Evolutionary conservation across 208 protist genomes (phyloP), one percentile per base, ranked within the genome.

Genomic region (Sergeia podlipaevii): DNA sequence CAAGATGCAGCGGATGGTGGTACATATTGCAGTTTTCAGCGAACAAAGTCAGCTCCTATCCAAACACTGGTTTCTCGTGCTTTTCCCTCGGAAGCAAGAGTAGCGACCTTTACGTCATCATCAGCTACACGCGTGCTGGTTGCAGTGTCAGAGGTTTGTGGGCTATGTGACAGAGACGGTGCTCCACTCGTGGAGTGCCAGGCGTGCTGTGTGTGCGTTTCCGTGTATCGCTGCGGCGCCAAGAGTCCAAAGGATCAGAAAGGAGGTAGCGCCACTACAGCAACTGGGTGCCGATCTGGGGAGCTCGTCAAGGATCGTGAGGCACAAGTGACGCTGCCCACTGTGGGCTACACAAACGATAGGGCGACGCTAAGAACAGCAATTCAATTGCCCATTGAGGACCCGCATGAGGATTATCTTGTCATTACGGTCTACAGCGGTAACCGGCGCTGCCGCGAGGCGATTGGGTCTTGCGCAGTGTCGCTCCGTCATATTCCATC

Each of bases 401-500:
- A 54, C 48, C 29, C 43, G 34, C 7, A n/a, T 26, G 42, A 20
- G 42, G 42, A 55, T 23, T 55, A 26, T 23, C 49, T 55, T n/a
- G 48, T 38, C 3, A 3, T 65, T 7, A 48, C 38, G 28, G 47
- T 65, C 13, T 47, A 37, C 37, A 33, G 32, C 0, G 58, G 58
- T 29, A 56, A 57, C 30, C 30, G 37, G n/a, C 6, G 18, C 5
- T 56, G 47, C 29, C 15, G 44, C 42, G 20, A 30, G 17, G 58
- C 50, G 2, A 41, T 65, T 13, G 58, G 58, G 20, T 20, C 33
- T 0, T 65, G 58, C 30, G 47, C 54, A 18, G 39, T 65, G 11
- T 65, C 58, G 4, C 47, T 65, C n/a, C 30, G 48, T n/a, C 50
- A 65, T 41, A 10, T 54, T 2, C 33, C 13, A 4, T n/a, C n/a